Conservation (phyloP, 306 rosid genomes). For the Cicer chorassanicum region DNA sequence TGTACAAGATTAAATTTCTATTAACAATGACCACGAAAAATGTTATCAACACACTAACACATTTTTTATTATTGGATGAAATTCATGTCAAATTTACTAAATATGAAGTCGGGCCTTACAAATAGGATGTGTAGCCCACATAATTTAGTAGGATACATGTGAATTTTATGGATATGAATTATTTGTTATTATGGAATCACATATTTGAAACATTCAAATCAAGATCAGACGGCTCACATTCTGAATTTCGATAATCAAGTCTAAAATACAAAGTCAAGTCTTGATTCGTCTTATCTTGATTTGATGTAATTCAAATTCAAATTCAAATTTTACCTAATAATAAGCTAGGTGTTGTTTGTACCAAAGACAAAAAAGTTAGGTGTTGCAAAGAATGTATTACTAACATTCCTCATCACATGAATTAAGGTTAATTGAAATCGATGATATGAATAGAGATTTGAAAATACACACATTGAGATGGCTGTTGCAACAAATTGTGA, state of each 20-base stretch:
- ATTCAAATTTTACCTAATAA: background rate
- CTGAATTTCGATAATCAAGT: background rate
- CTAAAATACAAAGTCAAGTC: background rate
- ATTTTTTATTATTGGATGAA: background rate
- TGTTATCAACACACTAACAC: background rate
- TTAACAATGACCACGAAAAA: background rate
- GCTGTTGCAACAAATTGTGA: slow-evolving; percentile 40
- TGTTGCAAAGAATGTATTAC: background rate
- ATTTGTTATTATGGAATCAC: background rate
- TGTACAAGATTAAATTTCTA: slow-evolving; percentile 15
- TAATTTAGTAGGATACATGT: too few species aligned
- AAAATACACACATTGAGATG: slow-evolving; percentile 50
- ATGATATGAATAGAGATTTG: background rate
- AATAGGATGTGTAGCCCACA: background rate
- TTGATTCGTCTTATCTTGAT: background rate
- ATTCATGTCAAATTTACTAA: background rate
- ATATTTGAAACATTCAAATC: background rate
- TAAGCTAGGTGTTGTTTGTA: background rate
- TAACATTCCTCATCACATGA: background rate
- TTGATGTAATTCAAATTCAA: background rate
- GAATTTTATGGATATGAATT: too few species aligned
- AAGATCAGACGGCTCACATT: background rate
- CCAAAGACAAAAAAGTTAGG: background rate
- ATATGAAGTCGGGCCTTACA: background rate
- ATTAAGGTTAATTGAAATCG: background rate